Evolutionary conservation across 345 rosid genomes (phyloP).

Genomic region (Schrenkiella parvula): DNA sequence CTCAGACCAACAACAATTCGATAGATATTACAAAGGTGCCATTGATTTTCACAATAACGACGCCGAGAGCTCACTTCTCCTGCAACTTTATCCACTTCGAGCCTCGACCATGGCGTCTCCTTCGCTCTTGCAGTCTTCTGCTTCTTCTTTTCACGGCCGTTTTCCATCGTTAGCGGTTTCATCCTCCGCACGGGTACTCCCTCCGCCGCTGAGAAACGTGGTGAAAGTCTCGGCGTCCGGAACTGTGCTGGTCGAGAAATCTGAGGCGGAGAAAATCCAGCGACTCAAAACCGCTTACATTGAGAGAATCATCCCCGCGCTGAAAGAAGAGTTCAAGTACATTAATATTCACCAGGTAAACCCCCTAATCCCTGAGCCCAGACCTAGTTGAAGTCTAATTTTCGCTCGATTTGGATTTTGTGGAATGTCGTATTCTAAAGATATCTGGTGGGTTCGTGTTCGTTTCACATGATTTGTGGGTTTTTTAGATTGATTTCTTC

Average conservation of each 20-base stretch:
- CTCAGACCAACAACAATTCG: neutral
- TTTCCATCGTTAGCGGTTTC: slow-evolving; percentile 37
- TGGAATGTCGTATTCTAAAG: neutral
- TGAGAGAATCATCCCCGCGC: slow-evolving; percentile 78
- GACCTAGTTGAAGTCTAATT: neutral
- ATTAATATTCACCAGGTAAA: slow-evolving; percentile 71
- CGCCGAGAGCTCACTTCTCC: slow-evolving; percentile 9
- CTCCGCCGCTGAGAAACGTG: slow-evolving; percentile 33
- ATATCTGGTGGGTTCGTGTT: neutral
- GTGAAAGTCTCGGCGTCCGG: slow-evolving; percentile 54
- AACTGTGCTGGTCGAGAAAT: slow-evolving; percentile 72
- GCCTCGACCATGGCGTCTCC: slow-evolving; percentile 48
- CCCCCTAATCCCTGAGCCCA: neutral
- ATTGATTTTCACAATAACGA: neutral
- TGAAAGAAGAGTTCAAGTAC: slow-evolving; percentile 80
- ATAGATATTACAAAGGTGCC: slow-evolving; percentile 19
- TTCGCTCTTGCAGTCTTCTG: slow-evolving; percentile 46
- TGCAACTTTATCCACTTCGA: slow-evolving; percentile 30
- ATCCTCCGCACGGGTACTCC: slow-evolving; percentile 27
- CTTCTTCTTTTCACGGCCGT: slow-evolving; percentile 59
- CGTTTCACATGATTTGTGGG: neutral
- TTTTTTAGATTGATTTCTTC: neutral
- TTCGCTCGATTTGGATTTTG: neutral
- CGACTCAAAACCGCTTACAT: slow-evolving; percentile 68
- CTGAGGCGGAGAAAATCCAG: slow-evolving; percentile 62